Conservation (phyloP, 495 filamentous ascomycete species). For the Clavariopsis aquatica region DNA sequence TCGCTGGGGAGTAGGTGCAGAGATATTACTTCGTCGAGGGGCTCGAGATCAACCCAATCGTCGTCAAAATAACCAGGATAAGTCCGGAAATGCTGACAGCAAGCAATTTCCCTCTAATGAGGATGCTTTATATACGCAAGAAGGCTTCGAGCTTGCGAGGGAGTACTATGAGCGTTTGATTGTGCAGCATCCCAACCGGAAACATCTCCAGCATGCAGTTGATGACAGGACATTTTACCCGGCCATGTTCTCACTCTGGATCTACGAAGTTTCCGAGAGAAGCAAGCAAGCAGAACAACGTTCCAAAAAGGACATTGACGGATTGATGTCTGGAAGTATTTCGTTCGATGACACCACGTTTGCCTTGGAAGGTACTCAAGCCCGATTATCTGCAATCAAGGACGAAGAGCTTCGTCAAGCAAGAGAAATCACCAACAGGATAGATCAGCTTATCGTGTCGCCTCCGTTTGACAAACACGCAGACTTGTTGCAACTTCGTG, state of each 20-base stretch:
- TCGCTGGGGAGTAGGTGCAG: slow-evolving; percentile 70
- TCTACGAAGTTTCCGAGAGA: slow-evolving; percentile 59
- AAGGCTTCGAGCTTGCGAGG: slow-evolving; percentile 59
- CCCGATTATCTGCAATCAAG: slow-evolving; percentile 8
- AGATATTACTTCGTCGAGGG: slow-evolving; percentile 55
- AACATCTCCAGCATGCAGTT: slow-evolving; percentile 47
- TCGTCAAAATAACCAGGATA: neutral
- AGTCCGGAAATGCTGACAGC: neutral
- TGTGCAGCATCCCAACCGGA: slow-evolving; percentile 64
- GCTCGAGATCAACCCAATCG: neutral
- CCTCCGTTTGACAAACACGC: slow-evolving; percentile 63
- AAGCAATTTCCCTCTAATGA: slow-evolving; percentile 2
- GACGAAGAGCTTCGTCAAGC: slow-evolving; percentile 49
- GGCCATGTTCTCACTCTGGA: slow-evolving; percentile 67
- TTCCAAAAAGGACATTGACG: slow-evolving; percentile 11
- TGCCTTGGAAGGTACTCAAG: slow-evolving; percentile 5
- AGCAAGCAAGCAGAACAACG: slow-evolving; percentile 42
- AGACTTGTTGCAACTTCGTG: slow-evolving; percentile 62
- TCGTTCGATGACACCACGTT: slow-evolving; percentile 9
- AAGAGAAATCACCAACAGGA: slow-evolving; percentile 58
- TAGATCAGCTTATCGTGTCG: slow-evolving; percentile 65
- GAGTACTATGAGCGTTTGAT: slow-evolving; percentile 68
- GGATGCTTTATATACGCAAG: slow-evolving; percentile 47
- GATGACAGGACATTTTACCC: slow-evolving; percentile 63
- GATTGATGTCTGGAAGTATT: slow-evolving; percentile 9